Evolutionary conservation across 345 rosid genomes (phyloP).

Genomic region (Geranium rotundifolium): DNA sequence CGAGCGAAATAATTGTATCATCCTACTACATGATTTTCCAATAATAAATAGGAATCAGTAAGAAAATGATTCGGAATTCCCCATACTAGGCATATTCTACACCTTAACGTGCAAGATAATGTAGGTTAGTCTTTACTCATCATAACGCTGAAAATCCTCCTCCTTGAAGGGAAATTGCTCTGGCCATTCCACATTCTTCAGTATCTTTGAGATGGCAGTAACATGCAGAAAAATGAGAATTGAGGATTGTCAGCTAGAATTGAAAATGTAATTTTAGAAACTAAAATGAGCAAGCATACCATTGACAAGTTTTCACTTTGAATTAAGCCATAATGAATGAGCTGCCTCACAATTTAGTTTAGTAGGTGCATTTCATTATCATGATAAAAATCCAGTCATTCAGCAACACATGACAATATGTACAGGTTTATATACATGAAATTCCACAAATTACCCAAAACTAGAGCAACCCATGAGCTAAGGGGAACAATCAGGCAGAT

Average conservation of each 20-base stretch:
- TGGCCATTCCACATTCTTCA: slow-evolving; percentile 78
- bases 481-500: background rate
- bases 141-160: slow-evolving; percentile 81
- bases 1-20: background rate
- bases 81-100: background rate
- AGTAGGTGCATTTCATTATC: background rate
- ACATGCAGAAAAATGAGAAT: background rate
- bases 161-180: slow-evolving; percentile 79
- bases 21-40: background rate
- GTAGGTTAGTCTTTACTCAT: slow-evolving; percentile 38
- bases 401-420: too few species aligned
- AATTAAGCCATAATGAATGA: background rate
- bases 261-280: background rate
- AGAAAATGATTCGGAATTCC: background rate
- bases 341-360: too few species aligned
- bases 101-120: slow-evolving; percentile 1
- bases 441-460: background rate
- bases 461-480: background rate
- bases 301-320: background rate
- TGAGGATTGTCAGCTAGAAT: background rate
- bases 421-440: too few species aligned
- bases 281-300: background rate
- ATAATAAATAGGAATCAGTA: background rate
- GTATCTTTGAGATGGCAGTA: slow-evolving; percentile 36
- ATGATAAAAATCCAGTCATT: too few species aligned